phyloP scores from a whole-genome alignment of 2,329 filamentous ascomycete species.

The Sporothrix pseudoabietina region DNA sequence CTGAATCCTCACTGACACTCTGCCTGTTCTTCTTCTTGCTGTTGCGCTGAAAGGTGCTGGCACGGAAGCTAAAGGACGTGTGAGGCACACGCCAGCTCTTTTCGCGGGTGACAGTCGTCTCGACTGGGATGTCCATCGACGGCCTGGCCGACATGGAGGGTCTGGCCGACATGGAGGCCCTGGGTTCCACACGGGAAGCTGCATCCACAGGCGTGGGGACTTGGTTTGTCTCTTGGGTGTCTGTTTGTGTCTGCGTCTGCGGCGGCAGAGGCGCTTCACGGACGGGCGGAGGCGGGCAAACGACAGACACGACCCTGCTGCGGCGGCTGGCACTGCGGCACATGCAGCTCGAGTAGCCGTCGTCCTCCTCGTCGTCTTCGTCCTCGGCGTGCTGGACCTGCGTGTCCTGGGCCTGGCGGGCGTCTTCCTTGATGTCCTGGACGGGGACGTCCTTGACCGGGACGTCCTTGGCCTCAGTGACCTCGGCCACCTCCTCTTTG shows the following conservation, averaged over 20 bases:
- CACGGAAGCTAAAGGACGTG: slow-evolving; percentile 28
- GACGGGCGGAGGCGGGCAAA: slow-evolving; percentile 1
- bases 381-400: slow-evolving; percentile 9
- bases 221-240: not conserved
- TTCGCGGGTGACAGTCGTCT: slow-evolving; percentile 12
- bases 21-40: slow-evolving; percentile 23
- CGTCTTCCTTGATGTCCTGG: not conserved
- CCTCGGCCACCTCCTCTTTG: not conserved
- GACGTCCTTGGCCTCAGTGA: not conserved
- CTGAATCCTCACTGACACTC: not conserved
- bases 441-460: not conserved
- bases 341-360: slow-evolving; percentile 3
- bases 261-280: slow-evolving; percentile 5
- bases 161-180: not conserved
- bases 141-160: slow-evolving; percentile 1
- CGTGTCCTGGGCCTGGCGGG: not conserved
- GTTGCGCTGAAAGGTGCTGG: slow-evolving; percentile 25
- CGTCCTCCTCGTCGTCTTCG: slow-evolving; percentile 8
- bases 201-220: not conserved
- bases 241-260: not conserved
- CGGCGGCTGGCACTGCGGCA: slow-evolving; percentile 21
- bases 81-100: slow-evolving; percentile 30
- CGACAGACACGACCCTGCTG: slow-evolving; percentile 10
- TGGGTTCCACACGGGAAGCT: not conserved
- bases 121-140: not conserved